Evolutionary conservation across 768 basidiomycete genomes (phyloP).

Genomic region (Galerina sulciceps): DNA sequence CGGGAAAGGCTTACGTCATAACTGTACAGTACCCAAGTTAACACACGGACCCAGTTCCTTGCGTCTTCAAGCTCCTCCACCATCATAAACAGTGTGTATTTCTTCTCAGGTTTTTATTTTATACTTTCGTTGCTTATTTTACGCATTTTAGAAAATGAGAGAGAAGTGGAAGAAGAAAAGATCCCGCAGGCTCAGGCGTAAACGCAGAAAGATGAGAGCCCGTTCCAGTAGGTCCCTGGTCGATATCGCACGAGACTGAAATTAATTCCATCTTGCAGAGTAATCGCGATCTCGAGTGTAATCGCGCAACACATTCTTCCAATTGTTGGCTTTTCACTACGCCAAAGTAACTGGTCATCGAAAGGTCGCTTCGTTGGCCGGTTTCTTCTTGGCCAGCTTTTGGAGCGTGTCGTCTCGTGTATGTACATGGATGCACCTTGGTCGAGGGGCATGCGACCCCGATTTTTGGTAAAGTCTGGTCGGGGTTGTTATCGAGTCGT

Average conservation of each 20-base stretch:
- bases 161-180: slow-evolving; percentile 98
- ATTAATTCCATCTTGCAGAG: slow-evolving; percentile 30
- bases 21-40: slow-evolving; percentile 42
- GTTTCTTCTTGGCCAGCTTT: not conserved
- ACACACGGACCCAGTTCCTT: slow-evolving; percentile 2
- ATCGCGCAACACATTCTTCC: slow-evolving; percentile 14
- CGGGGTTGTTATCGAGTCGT: slow-evolving; percentile 14
- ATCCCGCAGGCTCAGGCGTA: slow-evolving; percentile 89
- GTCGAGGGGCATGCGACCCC: slow-evolving; percentile 8
- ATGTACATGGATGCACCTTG: slow-evolving; percentile 10
- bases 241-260: not conserved
- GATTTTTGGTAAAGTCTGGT: slow-evolving; percentile 13
- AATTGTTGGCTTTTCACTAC: slow-evolving; percentile 1
- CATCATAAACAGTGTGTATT: slow-evolving; percentile 35
- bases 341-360: not conserved
- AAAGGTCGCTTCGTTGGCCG: not conserved
- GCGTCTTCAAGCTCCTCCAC: slow-evolving; percentile 31
- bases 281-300: slow-evolving; percentile 34
- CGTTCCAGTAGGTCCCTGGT: slow-evolving; percentile 76
- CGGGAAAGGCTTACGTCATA: slow-evolving; percentile 42
- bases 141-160: slow-evolving; percentile 66
- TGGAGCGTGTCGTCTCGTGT: slow-evolving; percentile 11
- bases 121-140: not conserved
- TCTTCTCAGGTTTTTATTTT: slow-evolving; percentile 7
- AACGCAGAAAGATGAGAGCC: slow-evolving; percentile 95